phyloP scores from a whole-genome alignment of 805 yeast species.

The Zygosaccharomyces siamensis region DNA sequence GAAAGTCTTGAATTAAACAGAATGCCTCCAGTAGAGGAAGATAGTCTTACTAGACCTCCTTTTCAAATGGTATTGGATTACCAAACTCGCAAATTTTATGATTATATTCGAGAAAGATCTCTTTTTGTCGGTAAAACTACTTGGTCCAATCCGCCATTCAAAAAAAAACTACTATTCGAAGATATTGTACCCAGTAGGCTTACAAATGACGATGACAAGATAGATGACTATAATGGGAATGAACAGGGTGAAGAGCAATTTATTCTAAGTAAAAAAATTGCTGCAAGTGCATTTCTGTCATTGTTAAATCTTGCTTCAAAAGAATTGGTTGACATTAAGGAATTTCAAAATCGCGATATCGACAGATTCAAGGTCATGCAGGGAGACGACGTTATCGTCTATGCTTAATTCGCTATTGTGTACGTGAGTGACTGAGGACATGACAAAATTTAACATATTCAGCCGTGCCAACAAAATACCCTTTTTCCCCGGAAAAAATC shows the following conservation, averaged over 20 bases:
- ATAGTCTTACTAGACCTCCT: slow-evolving; percentile 1
- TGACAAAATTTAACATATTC: not conserved
- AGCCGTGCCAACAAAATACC: not conserved
- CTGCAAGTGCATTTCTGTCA: slow-evolving; percentile 32
- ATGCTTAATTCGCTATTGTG: slow-evolving; percentile 3
- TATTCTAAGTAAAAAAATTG: slow-evolving; percentile 21
- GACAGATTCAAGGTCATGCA: slow-evolving; percentile 9
- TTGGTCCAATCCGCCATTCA: slow-evolving; percentile 16
- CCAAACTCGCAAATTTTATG: slow-evolving; percentile 30
- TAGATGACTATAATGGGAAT: not conserved
- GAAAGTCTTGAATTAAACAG: slow-evolving; percentile 1
- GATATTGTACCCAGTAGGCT: slow-evolving; percentile 28
- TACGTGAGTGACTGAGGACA: too few species aligned
- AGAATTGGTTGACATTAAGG: slow-evolving; percentile 12
- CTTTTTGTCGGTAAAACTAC: slow-evolving; percentile 20
- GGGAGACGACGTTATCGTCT: slow-evolving; percentile 19
- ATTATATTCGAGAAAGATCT: slow-evolving; percentile 27
- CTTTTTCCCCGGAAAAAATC: not conserved
- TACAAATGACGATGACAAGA: slow-evolving; percentile 8
- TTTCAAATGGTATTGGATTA: slow-evolving; percentile 16
- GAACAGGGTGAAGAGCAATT: not conserved
- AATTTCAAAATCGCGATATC: slow-evolving; percentile 5
- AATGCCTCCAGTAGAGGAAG: slow-evolving; percentile 1
- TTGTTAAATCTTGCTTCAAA: slow-evolving; percentile 28
- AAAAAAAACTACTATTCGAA: slow-evolving; percentile 24